phyloP scores from a whole-genome alignment of 352 stramenopile genomes.

The Pythium insidiosum region DNA sequence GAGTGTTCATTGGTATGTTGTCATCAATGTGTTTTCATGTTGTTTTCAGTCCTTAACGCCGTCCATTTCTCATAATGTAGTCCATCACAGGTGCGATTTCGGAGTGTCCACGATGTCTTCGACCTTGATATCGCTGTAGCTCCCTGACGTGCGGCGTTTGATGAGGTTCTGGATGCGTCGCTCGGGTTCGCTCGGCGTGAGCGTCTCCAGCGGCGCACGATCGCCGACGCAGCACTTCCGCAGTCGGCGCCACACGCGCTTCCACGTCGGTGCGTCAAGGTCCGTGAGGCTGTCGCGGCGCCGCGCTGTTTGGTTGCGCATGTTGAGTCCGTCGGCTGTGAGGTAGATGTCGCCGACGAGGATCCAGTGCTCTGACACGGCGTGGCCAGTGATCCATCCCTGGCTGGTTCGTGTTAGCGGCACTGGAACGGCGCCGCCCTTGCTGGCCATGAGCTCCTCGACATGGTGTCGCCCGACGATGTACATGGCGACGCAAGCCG shows the following conservation, averaged over 20 bases:
- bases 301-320: constrained; percentile 36
- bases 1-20: no score
- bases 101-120: constrained; percentile 71
- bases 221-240: no score
- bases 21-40: no score
- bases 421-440: constrained; percentile 68
- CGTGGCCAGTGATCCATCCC: constrained; percentile 78
- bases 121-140: constrained; percentile 71
- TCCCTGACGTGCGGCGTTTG: constrained; percentile 59
- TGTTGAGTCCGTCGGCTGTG: constrained; percentile 46
- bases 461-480: constrained; percentile 76
- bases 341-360: constrained; percentile 74
- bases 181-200: constrained; percentile 53
- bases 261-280: constrained; percentile 15
- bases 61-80: no score
- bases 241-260: constrained; percentile 20
- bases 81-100: constrained; percentile 19
- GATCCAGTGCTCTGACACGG: constrained; percentile 75
- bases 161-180: constrained; percentile 61
- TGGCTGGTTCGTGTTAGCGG: constrained; percentile 64
- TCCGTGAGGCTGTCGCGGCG: constrained; percentile 47
- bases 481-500: constrained; percentile 68
- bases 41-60: no score
- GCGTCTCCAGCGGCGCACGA: no score
- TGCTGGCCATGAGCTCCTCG: constrained; percentile 73